Evolutionary conservation across 148 eudicot genomes (phyloP).

Genomic region (Mesembryanthemum crystallinum): DNA sequence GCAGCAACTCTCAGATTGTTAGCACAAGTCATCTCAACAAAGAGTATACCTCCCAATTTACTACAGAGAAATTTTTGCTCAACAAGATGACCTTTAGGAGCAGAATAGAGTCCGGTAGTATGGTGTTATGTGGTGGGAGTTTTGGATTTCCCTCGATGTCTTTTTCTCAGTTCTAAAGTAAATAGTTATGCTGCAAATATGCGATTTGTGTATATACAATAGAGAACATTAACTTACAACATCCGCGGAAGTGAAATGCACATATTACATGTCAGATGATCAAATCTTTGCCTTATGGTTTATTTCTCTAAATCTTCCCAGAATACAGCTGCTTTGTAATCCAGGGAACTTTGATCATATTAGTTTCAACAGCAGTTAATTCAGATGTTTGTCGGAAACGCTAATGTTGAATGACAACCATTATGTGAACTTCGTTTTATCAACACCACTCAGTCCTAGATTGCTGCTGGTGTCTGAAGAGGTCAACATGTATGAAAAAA

Average conservation of each 20-base stretch:
- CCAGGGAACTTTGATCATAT: neutral
- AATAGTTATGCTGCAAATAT: slow-evolving; percentile 16
- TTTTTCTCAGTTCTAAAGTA: slow-evolving; percentile 33
- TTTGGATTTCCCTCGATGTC: slow-evolving; percentile 33
- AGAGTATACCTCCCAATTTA: slow-evolving; percentile 29
- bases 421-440: neutral
- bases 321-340: neutral
- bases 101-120: slow-evolving; percentile 72
- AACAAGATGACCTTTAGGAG: slow-evolving; percentile 52
- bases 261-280: neutral
- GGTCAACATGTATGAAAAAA: neutral
- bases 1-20: slow-evolving; percentile 16
- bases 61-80: slow-evolving; percentile 42
- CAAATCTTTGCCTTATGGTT: too few species aligned
- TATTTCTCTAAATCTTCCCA: too few species aligned
- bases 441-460: neutral
- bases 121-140: slow-evolving; percentile 66
- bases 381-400: neutral
- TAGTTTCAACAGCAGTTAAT: neutral
- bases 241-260: neutral
- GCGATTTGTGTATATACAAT: slow-evolving; percentile 10
- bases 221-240: neutral
- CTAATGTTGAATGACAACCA: neutral
- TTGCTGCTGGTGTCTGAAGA: neutral
- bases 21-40: slow-evolving; percentile 25